Evolutionary conservation across 2,329 filamentous ascomycete species (phyloP).

Genomic region (Scytalidium sp.): DNA sequence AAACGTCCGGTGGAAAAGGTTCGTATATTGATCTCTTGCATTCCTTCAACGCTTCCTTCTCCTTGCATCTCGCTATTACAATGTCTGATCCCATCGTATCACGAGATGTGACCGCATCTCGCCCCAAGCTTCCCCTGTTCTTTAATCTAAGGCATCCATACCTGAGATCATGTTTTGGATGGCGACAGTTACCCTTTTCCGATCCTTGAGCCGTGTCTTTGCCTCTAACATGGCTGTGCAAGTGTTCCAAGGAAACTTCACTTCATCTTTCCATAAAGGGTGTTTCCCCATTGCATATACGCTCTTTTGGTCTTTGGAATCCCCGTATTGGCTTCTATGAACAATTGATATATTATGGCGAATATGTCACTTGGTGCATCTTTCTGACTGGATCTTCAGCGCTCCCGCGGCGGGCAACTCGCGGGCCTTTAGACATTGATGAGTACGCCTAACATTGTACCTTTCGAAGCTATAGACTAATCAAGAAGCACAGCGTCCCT

Average conservation of each 20-base stretch:
- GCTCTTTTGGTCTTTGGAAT: too few species aligned
- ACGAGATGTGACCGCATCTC: background rate
- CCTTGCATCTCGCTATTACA: background rate
- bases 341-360: background rate
- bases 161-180: background rate
- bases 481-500: conserved; percentile 9
- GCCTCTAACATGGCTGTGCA: too few species aligned
- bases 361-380: background rate
- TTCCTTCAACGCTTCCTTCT: background rate
- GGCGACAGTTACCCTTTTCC: background rate
- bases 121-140: background rate
- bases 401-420: conserved; percentile 64
- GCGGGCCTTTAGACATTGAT: conserved; percentile 72
- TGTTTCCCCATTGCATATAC: too few species aligned
- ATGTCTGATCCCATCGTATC: background rate
- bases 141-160: conserved; percentile 1
- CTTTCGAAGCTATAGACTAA: conserved; percentile 9
- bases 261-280: too few species aligned
- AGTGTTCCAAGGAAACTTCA: too few species aligned
- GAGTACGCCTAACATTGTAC: conserved; percentile 54
- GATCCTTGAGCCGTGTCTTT: too few species aligned
- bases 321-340: too few species aligned
- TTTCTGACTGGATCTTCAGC: conserved; percentile 6
- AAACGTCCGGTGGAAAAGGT: conserved; percentile 21
- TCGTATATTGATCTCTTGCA: conserved; percentile 5